Conservation (phyloP, 805 yeast species). For the Metschnikowia gelsemii region DNA sequence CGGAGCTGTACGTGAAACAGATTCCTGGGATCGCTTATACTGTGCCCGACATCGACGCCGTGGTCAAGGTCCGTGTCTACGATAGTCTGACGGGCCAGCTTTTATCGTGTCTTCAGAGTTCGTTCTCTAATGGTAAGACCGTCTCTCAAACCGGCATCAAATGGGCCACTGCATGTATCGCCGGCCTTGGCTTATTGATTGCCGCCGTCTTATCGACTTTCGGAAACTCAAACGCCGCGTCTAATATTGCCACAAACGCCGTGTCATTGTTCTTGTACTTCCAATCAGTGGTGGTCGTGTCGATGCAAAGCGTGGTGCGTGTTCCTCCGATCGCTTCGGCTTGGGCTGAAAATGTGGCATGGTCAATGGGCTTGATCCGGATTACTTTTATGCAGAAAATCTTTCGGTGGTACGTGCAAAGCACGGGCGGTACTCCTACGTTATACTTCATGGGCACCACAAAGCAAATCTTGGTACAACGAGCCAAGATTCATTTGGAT, state of each 20-base stretch:
- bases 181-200: slow-evolving; percentile 80
- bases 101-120: slow-evolving; percentile 74
- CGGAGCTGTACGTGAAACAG: slow-evolving; percentile 46
- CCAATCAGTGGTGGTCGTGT: slow-evolving; percentile 81
- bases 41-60: slow-evolving; percentile 86
- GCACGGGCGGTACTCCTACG: slow-evolving; percentile 87
- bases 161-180: slow-evolving; percentile 92
- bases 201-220: slow-evolving; percentile 82
- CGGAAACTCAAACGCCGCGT: slow-evolving; percentile 87
- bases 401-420: slow-evolving; percentile 79
- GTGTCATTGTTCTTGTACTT: slow-evolving; percentile 81
- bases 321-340: slow-evolving; percentile 91
- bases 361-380: slow-evolving; percentile 92
- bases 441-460: slow-evolving; percentile 61
- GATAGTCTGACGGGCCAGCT: slow-evolving; percentile 41
- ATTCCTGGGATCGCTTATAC: slow-evolving; percentile 84
- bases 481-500: slow-evolving; percentile 44
- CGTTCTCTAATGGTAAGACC: slow-evolving; percentile 73
- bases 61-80: slow-evolving; percentile 54
- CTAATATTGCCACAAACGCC: slow-evolving; percentile 84
- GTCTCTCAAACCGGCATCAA: slow-evolving; percentile 68
- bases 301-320: slow-evolving; percentile 81
- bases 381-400: slow-evolving; percentile 79
- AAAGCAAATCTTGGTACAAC: slow-evolving; percentile 71
- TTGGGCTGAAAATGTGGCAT: slow-evolving; percentile 88